Conservation (phyloP, 2,329 filamentous ascomycete species). For the Alternaria rosae region DNA sequence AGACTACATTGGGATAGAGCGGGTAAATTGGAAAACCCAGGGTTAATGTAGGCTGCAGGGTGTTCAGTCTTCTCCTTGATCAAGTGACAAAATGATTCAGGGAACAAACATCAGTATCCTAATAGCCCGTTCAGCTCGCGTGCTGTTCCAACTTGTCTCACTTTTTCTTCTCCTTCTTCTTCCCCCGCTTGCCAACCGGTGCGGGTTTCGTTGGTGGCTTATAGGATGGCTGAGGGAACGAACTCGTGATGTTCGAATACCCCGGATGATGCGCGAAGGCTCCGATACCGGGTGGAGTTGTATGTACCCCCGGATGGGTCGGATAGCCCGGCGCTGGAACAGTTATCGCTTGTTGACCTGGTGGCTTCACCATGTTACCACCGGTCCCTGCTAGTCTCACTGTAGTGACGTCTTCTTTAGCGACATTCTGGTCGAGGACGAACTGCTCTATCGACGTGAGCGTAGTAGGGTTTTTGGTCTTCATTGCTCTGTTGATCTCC, state of each 20-base stretch:
- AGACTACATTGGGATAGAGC: too few species aligned
- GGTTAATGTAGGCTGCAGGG: background rate
- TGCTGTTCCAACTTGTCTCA: background rate
- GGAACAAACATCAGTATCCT: background rate
- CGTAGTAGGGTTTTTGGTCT: background rate
- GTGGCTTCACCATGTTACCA: background rate
- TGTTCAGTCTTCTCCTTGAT: too few species aligned
- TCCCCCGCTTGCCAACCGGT: background rate
- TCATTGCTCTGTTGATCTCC: background rate
- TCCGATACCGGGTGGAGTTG: background rate
- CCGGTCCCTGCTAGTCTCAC: background rate
- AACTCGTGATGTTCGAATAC: conserved; percentile 4
- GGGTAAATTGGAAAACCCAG: too few species aligned
- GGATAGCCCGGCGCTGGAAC: background rate
- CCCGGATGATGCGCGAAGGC: background rate
- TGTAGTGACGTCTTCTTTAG: background rate
- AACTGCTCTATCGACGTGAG: background rate
- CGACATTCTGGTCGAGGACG: background rate
- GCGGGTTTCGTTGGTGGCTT: background rate
- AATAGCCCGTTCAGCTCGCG: background rate
- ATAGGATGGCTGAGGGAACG: background rate
- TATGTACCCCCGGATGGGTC: background rate
- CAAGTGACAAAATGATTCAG: background rate
- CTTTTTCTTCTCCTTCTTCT: background rate
- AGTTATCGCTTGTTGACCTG: background rate